These are phyloP conservation scores for Kazachstania sp. DNA, from an alignment of 1,139 yeast species.

Conservation along the genomic window DNA sequence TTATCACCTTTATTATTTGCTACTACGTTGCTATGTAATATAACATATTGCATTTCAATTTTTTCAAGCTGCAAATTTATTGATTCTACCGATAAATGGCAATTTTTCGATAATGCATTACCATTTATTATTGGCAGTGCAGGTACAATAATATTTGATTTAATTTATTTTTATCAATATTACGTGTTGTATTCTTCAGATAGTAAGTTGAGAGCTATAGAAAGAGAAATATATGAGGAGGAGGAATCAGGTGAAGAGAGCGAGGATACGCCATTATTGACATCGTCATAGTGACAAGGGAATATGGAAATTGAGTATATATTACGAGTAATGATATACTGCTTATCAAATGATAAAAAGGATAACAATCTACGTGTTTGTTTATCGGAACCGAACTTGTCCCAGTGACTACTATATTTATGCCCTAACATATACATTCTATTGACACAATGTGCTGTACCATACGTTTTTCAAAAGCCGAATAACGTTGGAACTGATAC, in stretches of 20 bases:
- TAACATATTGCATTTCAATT: slow-evolving; percentile 72
- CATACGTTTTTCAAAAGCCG: too few relatives aligned
- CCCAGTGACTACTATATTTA: too few relatives aligned
- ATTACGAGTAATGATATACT: too few relatives aligned
- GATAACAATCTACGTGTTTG: too few relatives aligned
- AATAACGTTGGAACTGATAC: too few relatives aligned
- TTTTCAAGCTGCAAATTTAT: slow-evolving; percentile 39
- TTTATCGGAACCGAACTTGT: too few relatives aligned
- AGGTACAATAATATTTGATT: slow-evolving; percentile 76
- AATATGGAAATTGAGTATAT: too few relatives aligned
- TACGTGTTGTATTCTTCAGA: slow-evolving; percentile 29
- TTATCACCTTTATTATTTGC: slow-evolving; percentile 69
- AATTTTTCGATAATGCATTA: slow-evolving; percentile 57
- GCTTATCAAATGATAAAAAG: too few relatives aligned
- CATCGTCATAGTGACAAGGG: neutral
- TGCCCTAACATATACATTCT: too few relatives aligned
- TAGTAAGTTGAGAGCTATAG: slow-evolving; percentile 22
- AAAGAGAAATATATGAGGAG: slow-evolving; percentile 13
- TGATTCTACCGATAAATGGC: slow-evolving; percentile 32
- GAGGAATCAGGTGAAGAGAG: neutral
- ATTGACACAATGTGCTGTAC: too few relatives aligned
- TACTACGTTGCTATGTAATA: slow-evolving; percentile 72
- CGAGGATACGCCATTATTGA: neutral
- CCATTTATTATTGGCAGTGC: slow-evolving; percentile 83
- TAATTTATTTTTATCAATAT: slow-evolving; percentile 61